These are phyloP conservation scores for Podospora pseudoanserina DNA, from an alignment of 495 filamentous ascomycete genomes.

Conservation along the genomic window DNA sequence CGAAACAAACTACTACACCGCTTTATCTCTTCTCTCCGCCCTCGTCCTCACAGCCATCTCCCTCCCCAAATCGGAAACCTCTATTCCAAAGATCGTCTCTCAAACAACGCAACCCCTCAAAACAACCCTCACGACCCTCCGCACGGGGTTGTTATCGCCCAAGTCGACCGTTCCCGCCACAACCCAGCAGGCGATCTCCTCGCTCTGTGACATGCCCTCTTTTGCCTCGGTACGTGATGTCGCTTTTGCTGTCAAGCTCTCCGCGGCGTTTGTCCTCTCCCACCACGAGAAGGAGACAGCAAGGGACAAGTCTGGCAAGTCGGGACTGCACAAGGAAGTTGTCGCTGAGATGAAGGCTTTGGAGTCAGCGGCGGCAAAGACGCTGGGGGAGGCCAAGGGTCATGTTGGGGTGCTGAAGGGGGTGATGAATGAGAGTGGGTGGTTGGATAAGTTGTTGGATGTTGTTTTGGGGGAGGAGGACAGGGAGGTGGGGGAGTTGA, in stretches of 20 bases:
- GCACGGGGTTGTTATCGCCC: conserved; percentile 19
- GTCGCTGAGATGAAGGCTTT: conserved; percentile 38
- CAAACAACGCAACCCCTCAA: conserved; percentile 18
- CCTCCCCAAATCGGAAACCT: conserved; percentile 22
- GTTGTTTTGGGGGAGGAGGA: conserved; percentile 20
- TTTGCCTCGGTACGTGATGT: conserved; percentile 39
- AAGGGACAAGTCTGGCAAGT: conserved; percentile 37
- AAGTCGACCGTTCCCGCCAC: conserved; percentile 1
- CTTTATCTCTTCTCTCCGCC: conserved; percentile 27
- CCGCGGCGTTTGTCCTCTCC: conserved; percentile 30
- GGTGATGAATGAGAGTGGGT: conserved; percentile 35
- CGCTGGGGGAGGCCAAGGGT: conserved; percentile 31
- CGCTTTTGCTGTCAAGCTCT: conserved; percentile 34
- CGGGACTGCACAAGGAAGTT: conserved; percentile 34
- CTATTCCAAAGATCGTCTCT: conserved; percentile 16
- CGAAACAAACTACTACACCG: conserved; percentile 28
- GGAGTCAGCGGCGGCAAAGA: conserved; percentile 25
- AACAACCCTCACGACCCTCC: conserved; percentile 23
- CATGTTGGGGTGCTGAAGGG: conserved; percentile 34
- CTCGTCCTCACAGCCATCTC: conserved; percentile 24
- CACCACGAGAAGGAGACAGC: conserved; percentile 37
- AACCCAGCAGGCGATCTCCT: conserved; percentile 2
- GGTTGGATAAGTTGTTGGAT: conserved; percentile 37
- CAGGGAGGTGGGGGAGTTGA: conserved; percentile 19
- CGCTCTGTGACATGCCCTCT: conserved; percentile 22